Evolutionary conservation across 805 yeast genomes (phyloP).

Genomic region (Scheffersomyces coipomensis): DNA sequence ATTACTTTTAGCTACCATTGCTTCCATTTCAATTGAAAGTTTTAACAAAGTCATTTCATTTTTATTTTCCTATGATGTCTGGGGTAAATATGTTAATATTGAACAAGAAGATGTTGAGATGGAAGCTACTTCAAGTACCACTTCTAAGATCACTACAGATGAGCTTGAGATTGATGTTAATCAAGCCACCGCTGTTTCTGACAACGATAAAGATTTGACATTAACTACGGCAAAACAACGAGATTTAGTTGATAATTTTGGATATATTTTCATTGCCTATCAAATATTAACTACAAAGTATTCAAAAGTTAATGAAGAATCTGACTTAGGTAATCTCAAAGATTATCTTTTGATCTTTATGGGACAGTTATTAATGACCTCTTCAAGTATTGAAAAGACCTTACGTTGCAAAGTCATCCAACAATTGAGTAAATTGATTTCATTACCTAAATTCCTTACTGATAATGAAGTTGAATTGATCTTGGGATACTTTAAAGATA

Average conservation of each 20-base stretch:
- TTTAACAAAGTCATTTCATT: slow-evolving; percentile 47
- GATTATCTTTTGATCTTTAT: slow-evolving; percentile 68
- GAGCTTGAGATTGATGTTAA: background rate
- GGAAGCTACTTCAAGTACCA: background rate
- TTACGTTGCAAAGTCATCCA: slow-evolving; percentile 65
- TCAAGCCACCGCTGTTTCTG: slow-evolving; percentile 14
- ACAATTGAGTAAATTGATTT: slow-evolving; percentile 58
- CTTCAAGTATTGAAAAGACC: slow-evolving; percentile 68
- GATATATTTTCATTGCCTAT: slow-evolving; percentile 50
- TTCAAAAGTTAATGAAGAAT: slow-evolving; percentile 15
- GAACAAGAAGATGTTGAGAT: slow-evolving; percentile 13
- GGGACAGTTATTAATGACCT: slow-evolving; percentile 66
- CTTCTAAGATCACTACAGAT: background rate
- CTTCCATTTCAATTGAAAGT: slow-evolving; percentile 43
- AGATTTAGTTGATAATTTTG: slow-evolving; percentile 55
- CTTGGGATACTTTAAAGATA: slow-evolving; percentile 64
- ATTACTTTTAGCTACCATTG: slow-evolving; percentile 54
- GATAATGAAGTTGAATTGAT: slow-evolving; percentile 59
- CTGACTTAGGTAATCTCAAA: slow-evolving; percentile 46
- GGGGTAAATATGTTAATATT: slow-evolving; percentile 39
- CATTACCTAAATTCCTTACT: slow-evolving; percentile 47
- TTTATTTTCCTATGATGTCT: slow-evolving; percentile 33
- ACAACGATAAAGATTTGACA: slow-evolving; percentile 19
- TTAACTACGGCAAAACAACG: slow-evolving; percentile 59
- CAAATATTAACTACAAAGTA: slow-evolving; percentile 25